Percentiles rank a stretch among this genome's conserved stretches.
Evolutionary conservation across 306 rosid species (phyloP).

Genomic region (Gynostemma pentaphyllum): DNA sequence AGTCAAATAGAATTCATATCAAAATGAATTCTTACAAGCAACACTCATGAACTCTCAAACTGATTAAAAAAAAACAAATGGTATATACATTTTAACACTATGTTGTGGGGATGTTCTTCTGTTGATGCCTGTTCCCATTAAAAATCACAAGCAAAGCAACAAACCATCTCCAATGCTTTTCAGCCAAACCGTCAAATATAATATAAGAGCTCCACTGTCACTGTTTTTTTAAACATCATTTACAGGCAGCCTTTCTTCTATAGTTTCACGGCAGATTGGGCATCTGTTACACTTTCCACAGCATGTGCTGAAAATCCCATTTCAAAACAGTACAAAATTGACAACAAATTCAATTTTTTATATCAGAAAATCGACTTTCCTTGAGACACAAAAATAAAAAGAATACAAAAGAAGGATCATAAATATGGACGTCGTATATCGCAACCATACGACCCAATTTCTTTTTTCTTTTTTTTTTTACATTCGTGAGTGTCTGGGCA

Average conservation of each 20-base stretch:
- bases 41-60: not conserved
- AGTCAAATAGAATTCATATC: not conserved
- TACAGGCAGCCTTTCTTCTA: slow-evolving; percentile 56
- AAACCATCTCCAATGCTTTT: not conserved
- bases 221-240: slow-evolving; percentile 38
- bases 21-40: not conserved
- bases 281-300: slow-evolving; percentile 66
- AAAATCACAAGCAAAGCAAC: slow-evolving; percentile 9
- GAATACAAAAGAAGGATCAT: no score
- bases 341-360: not conserved
- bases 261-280: slow-evolving; percentile 66
- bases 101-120: no score
- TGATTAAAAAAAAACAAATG: not conserved
- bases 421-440: no score
- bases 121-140: slow-evolving; percentile 3
- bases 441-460: no score
- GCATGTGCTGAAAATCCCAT: slow-evolving; percentile 53
- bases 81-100: no score
- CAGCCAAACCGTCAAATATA: not conserved
- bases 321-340: not conserved
- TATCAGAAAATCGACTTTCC: no score
- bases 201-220: not conserved
- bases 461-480: no score
- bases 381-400: no score
- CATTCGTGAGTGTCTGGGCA: no score